These are phyloP conservation scores for Agaricus blazei DNA, from an alignment of 768 basidiomycete genomes.

Conservation along the genomic window DNA sequence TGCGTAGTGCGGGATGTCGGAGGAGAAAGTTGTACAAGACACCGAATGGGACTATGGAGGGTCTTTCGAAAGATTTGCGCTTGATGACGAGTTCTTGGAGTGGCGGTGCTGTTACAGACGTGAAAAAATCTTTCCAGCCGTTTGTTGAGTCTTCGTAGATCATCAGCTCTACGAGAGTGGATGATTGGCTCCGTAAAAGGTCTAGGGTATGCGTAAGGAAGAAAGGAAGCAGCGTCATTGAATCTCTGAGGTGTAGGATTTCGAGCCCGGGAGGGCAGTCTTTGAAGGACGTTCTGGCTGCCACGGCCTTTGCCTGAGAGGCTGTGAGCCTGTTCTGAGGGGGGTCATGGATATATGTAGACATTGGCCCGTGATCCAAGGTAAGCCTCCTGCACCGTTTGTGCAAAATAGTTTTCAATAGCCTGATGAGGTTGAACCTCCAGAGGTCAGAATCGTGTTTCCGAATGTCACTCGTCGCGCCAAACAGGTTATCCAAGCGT, in stretches of 20 bases:
- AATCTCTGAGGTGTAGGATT: background rate
- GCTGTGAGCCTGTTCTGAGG: too few relatives aligned
- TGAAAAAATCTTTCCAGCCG: background rate
- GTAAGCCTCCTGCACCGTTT: too few relatives aligned
- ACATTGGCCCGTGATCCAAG: too few relatives aligned
- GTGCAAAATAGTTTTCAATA: too few relatives aligned
- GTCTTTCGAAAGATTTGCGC: background rate
- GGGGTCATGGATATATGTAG: too few relatives aligned
- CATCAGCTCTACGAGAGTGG: background rate
- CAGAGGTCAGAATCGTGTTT: too few relatives aligned
- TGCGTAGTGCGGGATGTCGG: background rate
- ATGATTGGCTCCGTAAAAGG: background rate
- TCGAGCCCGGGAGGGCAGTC: background rate
- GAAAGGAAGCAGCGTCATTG: background rate
- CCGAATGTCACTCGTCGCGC: too few relatives aligned
- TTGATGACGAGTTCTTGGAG: background rate
- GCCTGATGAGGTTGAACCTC: too few relatives aligned
- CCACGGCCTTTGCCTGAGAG: too few relatives aligned
- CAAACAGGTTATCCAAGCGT: too few relatives aligned
- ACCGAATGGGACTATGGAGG: background rate
- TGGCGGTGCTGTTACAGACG: background rate
- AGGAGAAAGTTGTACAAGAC: background rate
- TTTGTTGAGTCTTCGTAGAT: background rate
- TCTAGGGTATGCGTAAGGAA: background rate
- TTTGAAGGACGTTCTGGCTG: background rate